Base-by-base conservation (phyloP, 768 basidiomycete species). In the Filobasidium floriforme region DNA sequence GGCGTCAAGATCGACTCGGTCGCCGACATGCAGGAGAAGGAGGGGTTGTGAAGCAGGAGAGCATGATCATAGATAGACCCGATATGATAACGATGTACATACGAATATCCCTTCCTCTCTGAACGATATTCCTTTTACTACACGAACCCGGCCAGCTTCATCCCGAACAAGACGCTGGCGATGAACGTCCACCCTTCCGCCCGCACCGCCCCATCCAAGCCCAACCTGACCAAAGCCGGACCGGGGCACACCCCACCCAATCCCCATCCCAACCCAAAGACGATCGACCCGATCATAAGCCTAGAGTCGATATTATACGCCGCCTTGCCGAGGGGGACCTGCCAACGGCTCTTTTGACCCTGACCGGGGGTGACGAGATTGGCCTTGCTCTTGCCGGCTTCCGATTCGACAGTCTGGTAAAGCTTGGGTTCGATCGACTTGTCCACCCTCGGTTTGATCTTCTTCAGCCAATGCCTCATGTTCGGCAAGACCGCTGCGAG, bases 201-300 rank as follows among this genome's bases (percentile, higher is more conserved):
- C 43, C 12, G 18, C 41, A 59, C 22, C 5, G 3, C 18, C n/a
- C 63, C 63, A 19, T 28, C 55, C 40, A 59, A 11, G 15, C 68
- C 71, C 14, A 72, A 28, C n/a, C 54, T 54, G 4, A 76, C 73
- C 6, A 80, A 18, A 0, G 71, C 71, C 6, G 79, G 79, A 4
- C 78, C 77, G 6, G 78, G 79, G 63, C 80, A 80, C 1, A 79
- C 69, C 0, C 80, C 79, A 0, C 55, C 60, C n/a, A 77, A 54
- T 2, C 78, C 80, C 80, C 80, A 80, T 0, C 80, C 80, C 10
- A 73, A 54, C 0, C 80, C 80, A 49, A 80, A 80, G 40, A 77
- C 43, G 0, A 67, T 70, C 0, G 75, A 60, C 0, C 80, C 80
- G 9, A 67, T 43, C 52, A 65, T 44, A 61, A 61, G 78, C 73